These are phyloP conservation scores for Hymenoscyphus fraxineus DNA, from an alignment of 2,329 filamentous ascomycete genomes.

Conservation along the genomic window DNA sequence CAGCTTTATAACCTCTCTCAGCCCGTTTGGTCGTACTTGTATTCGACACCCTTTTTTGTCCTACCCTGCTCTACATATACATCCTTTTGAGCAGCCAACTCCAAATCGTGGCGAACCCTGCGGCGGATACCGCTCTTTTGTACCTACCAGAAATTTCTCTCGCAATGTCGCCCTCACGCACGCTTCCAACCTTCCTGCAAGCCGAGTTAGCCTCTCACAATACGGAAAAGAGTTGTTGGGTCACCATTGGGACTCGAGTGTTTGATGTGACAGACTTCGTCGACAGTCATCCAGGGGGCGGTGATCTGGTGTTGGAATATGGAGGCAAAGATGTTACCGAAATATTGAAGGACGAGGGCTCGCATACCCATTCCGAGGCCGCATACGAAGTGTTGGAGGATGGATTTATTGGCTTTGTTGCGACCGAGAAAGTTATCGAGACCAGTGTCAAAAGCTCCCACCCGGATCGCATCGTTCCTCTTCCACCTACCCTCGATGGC, in stretches of 20 bases:
- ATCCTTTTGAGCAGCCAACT: not conserved
- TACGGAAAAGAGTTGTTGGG: slow-evolving; percentile 80
- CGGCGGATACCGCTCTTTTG: not conserved
- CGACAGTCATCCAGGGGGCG: slow-evolving; percentile 84
- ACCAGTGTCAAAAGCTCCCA: slow-evolving; percentile 37
- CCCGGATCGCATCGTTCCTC: slow-evolving; percentile 45
- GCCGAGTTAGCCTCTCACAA: slow-evolving; percentile 81
- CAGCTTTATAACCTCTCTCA: not conserved
- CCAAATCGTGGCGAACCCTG: not conserved
- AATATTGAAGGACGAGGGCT: slow-evolving; percentile 78
- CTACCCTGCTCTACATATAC: not conserved
- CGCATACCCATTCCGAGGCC: slow-evolving; percentile 82
- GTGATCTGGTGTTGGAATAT: slow-evolving; percentile 83
- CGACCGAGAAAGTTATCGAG: slow-evolving; percentile 45
- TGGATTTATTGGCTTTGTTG: slow-evolving; percentile 75
- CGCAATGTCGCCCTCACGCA: slow-evolving; percentile 69
- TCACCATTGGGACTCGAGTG: slow-evolving; percentile 83
- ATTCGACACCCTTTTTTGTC: not conserved
- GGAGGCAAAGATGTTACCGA: slow-evolving; percentile 80
- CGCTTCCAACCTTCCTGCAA: slow-evolving; percentile 76
- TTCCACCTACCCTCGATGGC: slow-evolving; percentile 47
- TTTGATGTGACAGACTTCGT: slow-evolving; percentile 94
- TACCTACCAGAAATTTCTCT: slow-evolving; percentile 1
- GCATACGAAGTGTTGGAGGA: slow-evolving; percentile 97
- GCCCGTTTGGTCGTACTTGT: not conserved